Percentiles rank a stretch among this genome's conserved stretches.
These are phyloP conservation scores for Pythium folliculosum DNA, from an alignment of 352 stramenopile species.

Conservation along the genomic window DNA sequence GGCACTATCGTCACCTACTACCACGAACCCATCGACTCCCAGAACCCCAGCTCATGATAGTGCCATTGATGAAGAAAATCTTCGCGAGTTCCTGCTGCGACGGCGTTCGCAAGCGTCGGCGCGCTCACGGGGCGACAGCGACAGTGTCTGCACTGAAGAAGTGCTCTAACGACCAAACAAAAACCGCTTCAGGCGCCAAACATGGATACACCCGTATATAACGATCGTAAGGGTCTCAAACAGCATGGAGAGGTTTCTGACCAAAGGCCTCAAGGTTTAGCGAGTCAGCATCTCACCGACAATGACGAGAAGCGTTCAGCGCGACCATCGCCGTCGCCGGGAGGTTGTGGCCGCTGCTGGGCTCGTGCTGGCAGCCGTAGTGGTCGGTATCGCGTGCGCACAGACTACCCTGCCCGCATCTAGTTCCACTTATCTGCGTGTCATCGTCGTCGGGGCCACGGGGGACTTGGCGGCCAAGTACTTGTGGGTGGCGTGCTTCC, in stretches of 20 bases:
- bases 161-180: constrained; percentile 31
- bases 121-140: constrained; percentile 40
- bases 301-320: not conserved
- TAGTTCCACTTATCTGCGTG: constrained; percentile 28
- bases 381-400: not conserved
- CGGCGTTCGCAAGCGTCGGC: constrained; percentile 29
- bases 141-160: constrained; percentile 53
- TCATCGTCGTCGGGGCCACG: constrained; percentile 70
- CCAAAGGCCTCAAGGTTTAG: not conserved
- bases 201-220: constrained; percentile 14
- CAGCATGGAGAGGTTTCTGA: constrained; percentile 4
- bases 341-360: not conserved
- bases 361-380: not conserved
- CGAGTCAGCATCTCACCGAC: not conserved
- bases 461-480: constrained; percentile 85
- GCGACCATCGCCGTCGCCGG: not conserved
- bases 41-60: not conserved
- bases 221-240: not conserved
- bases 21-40: not conserved
- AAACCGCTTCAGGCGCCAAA: not conserved
- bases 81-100: constrained; percentile 13
- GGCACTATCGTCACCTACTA: not conserved
- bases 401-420: not conserved
- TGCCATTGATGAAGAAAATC: not conserved
- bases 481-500: constrained; percentile 77